Evolutionary conservation across 2,329 filamentous ascomycete species (phyloP).

Genomic region (Dactylellina haptotyla): DNA sequence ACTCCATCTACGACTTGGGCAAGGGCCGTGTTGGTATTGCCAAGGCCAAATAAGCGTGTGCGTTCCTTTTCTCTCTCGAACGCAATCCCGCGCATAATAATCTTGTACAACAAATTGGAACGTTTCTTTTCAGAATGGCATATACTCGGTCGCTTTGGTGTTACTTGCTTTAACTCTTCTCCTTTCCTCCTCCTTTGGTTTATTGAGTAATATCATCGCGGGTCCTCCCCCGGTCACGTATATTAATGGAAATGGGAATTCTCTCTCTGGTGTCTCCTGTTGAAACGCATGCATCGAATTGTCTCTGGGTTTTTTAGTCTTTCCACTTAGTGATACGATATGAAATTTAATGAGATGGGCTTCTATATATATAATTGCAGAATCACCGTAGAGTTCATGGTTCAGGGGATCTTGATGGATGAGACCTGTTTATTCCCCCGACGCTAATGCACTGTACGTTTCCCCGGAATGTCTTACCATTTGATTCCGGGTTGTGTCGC

Average conservation of each 20-base stretch:
- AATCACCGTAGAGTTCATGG: no score
- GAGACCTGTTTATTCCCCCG: no score
- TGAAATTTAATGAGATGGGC: conserved; percentile 8
- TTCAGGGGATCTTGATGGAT: no score
- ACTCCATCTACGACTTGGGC: conserved; percentile 95
- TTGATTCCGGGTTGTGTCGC: conserved; percentile 4
- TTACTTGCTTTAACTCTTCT: conserved; percentile 9
- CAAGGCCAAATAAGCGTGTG: conserved; percentile 69
- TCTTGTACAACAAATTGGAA: conserved; percentile 51
- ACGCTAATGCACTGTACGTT: conserved; percentile 42
- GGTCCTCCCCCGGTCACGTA: conserved; percentile 3
- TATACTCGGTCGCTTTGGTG: conserved; percentile 41
- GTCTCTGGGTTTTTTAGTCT: not conserved
- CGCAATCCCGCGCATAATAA: conserved; percentile 30
- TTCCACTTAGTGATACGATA: conserved; percentile 11
- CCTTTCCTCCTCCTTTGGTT: not conserved
- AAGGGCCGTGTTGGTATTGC: conserved; percentile 89
- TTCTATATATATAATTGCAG: conserved; percentile 1
- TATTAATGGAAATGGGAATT: conserved; percentile 40
- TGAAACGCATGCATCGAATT: not conserved
- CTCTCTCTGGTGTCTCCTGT: conserved; percentile 11
- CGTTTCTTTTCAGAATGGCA: conserved; percentile 37
- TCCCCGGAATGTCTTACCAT: conserved; percentile 16
- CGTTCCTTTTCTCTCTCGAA: not conserved
- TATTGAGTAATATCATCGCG: not conserved